Conservation (phyloP, 1,284 basidiomycete genomes). For the Sanghuangporus baumii region DNA sequence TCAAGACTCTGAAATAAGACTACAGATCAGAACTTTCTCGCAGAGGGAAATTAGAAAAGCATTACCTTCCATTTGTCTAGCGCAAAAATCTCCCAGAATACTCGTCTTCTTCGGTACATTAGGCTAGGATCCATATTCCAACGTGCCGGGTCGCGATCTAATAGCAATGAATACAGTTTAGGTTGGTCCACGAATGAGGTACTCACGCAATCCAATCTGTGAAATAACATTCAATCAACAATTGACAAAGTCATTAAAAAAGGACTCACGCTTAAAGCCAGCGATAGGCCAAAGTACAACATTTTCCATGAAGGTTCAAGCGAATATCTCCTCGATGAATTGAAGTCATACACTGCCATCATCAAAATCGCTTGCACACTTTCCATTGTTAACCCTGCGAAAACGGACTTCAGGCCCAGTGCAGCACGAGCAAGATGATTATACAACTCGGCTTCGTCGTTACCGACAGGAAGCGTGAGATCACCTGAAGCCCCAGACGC, state of each 20-base stretch:
- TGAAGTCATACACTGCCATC: conserved; percentile 21
- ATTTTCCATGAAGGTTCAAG: conserved; percentile 21
- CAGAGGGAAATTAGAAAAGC: not conserved
- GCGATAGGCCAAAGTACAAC: conserved; percentile 14
- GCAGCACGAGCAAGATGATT: conserved; percentile 23
- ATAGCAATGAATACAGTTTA: not conserved
- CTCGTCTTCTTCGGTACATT: conserved; percentile 21
- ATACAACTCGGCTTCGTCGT: conserved; percentile 24
- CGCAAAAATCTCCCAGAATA: conserved; percentile 26
- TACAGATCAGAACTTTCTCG: not conserved
- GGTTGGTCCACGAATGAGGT: not conserved
- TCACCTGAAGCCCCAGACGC: conserved; percentile 21
- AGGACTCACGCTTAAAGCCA: conserved; percentile 19
- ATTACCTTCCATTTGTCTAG: conserved; percentile 16
- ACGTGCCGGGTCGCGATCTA: conserved; percentile 26
- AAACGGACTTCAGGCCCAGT: conserved; percentile 19
- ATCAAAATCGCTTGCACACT: conserved; percentile 15
- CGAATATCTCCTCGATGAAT: conserved; percentile 18
- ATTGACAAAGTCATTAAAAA: not conserved
- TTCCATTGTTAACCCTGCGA: conserved; percentile 20
- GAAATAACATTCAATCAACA: not conserved
- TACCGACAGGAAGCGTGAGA: conserved; percentile 21
- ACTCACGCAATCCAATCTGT: conserved; percentile 21
- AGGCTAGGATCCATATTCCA: conserved; percentile 24
- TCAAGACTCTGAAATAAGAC: conserved; percentile 4